Evolutionary conservation across 192 early-diverging fungal genomes (phyloP).

Genomic region (Gryganskiella cystojenkinii): DNA sequence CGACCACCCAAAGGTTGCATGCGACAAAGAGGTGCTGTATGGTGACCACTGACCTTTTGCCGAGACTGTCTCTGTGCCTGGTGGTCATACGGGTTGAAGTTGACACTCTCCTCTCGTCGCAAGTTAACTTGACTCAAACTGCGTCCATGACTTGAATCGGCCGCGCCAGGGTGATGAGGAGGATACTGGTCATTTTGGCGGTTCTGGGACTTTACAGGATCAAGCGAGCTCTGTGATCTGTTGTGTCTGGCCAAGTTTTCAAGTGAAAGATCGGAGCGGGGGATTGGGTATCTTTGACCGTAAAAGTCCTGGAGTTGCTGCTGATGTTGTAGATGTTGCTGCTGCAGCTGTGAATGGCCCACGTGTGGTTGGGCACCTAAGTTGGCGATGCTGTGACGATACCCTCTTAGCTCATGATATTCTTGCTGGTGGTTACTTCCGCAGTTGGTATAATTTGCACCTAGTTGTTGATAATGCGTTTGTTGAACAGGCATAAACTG

Average conservation of each 20-base stretch:
- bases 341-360: background rate
- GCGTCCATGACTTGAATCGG: slow-evolving; percentile 2
- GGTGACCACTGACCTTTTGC: background rate
- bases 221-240: slow-evolving; percentile 23
- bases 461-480: background rate
- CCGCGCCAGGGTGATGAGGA: too few relatives aligned
- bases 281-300: background rate
- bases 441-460: background rate
- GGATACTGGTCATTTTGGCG: background rate
- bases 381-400: slow-evolving; percentile 22
- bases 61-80: slow-evolving; percentile 3
- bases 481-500: slow-evolving; percentile 6
- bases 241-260: slow-evolving; percentile 33
- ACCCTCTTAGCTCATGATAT: background rate
- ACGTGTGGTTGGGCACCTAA: background rate
- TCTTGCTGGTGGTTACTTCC: background rate
- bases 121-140: slow-evolving; percentile 33
- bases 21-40: slow-evolving; percentile 2
- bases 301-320: too few relatives aligned
- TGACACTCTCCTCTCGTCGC: slow-evolving; percentile 2
- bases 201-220: background rate
- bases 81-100: slow-evolving; percentile 21
- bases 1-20: background rate
- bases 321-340: background rate
- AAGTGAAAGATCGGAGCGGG: slow-evolving; percentile 17